phyloP scores from a whole-genome alignment of 2,329 filamentous ascomycete genomes.

The Microascus cirrosus region DNA sequence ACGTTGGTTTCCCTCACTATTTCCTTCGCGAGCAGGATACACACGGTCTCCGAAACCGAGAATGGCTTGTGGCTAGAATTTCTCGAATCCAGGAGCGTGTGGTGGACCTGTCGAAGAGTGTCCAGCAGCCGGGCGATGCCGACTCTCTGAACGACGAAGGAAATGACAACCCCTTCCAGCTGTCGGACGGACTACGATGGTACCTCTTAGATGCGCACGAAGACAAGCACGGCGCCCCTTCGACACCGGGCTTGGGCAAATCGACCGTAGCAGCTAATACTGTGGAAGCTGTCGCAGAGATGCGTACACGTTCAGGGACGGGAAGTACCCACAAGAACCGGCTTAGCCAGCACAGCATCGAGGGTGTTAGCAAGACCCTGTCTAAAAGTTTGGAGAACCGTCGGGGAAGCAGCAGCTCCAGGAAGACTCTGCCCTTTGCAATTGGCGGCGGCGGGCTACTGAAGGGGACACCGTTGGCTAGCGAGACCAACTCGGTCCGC shows the following conservation, averaged over 20 bases:
- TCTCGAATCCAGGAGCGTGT: constrained; percentile 84
- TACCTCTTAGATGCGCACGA: constrained; percentile 90
- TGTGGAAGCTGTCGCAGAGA: constrained; percentile 74
- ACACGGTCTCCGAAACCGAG: constrained; percentile 72
- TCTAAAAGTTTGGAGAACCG: constrained; percentile 86
- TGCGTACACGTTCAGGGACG: constrained; percentile 31
- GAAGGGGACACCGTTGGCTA: constrained; percentile 41
- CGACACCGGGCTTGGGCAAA: constrained; percentile 85
- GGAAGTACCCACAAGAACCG: constrained; percentile 29
- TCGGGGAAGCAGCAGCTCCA: constrained; percentile 76
- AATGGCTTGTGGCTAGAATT: constrained; percentile 96
- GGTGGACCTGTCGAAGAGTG: constrained; percentile 77
- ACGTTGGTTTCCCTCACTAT: constrained; percentile 92
- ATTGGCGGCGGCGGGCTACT: constrained; percentile 26
- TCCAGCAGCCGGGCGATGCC: constrained; percentile 39
- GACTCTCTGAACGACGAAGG: constrained; percentile 52
- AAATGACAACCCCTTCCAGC: constrained; percentile 93
- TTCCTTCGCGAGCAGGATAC: constrained; percentile 88
- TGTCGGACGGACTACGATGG: constrained; percentile 91
- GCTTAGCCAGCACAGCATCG: constrained; percentile 45
- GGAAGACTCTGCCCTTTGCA: constrained; percentile 55
- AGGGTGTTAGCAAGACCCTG: constrained; percentile 64
- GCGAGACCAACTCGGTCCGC: constrained; percentile 48
- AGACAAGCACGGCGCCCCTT: constrained; percentile 82
- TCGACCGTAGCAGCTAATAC: constrained; percentile 82